Percentiles rank a stretch among this genome's conserved stretches.
These are phyloP conservation scores for Blastobotrys arbuscula DNA, from an alignment of 1,139 yeast genomes.

Conservation along the genomic window DNA sequence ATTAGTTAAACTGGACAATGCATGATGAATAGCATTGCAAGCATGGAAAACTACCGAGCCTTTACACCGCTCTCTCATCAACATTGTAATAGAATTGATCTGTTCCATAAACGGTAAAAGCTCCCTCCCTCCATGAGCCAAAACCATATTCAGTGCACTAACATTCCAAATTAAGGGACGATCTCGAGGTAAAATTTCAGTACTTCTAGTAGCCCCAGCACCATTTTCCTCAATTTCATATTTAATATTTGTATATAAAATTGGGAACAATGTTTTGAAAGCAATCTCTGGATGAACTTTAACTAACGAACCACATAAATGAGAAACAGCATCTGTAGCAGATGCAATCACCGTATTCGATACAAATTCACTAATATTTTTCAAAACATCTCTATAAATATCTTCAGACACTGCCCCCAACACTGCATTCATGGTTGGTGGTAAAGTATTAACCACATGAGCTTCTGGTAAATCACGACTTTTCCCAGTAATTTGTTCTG, in stretches of 20 bases:
- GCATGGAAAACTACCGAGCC: slow-evolving; percentile 51
- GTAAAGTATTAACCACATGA: slow-evolving; percentile 49
- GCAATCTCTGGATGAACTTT: slow-evolving; percentile 52
- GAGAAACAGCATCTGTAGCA: slow-evolving; percentile 63
- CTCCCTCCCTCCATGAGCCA: slow-evolving; percentile 59
- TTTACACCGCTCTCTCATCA: slow-evolving; percentile 51
- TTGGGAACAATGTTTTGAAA: slow-evolving; percentile 43
- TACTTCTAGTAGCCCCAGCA: slow-evolving; percentile 72
- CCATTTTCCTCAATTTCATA: slow-evolving; percentile 76
- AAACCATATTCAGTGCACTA: slow-evolving; percentile 61
- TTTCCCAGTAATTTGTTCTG: slow-evolving; percentile 34
- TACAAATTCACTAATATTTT: slow-evolving; percentile 50
- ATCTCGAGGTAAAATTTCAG: slow-evolving; percentile 70
- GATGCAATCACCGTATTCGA: slow-evolving; percentile 57
- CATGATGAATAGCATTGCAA: slow-evolving; percentile 57
- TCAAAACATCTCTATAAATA: slow-evolving; percentile 48
- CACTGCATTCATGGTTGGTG: slow-evolving; percentile 62
- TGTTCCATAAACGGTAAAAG: slow-evolving; percentile 45
- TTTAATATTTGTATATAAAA: slow-evolving; percentile 49
- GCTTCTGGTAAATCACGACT: slow-evolving; percentile 33
- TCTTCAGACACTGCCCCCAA: slow-evolving; percentile 68
- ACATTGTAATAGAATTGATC: slow-evolving; percentile 46
- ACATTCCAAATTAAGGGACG: slow-evolving; percentile 70
- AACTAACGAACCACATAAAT: slow-evolving; percentile 62
- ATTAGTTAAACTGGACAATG: slow-evolving; percentile 59